Percentiles rank a stretch among this genome's conserved stretches.
These are phyloP conservation scores for Picochlorum sp. DNA, from an alignment of 139 green algal genomes.

Conservation along the genomic window DNA sequence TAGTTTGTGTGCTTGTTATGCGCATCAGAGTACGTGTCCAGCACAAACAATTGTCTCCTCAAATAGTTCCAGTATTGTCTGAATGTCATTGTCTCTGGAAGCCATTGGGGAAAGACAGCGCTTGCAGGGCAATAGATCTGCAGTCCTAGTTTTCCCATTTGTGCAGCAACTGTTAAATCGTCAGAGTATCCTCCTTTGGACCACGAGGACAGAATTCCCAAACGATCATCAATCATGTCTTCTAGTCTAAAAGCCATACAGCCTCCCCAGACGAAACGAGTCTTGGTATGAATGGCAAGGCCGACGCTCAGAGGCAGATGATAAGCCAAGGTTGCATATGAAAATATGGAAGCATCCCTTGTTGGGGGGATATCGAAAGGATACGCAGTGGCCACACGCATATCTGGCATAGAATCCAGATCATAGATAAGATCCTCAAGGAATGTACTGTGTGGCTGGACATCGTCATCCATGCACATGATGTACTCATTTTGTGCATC, in stretches of 20 bases:
- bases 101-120: conserved; percentile 72
- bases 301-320: conserved; percentile 75
- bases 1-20: conserved; percentile 58
- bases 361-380: conserved; percentile 71
- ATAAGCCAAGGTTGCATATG: conserved; percentile 54
- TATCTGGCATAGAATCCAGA: conserved; percentile 44
- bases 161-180: conserved; percentile 74
- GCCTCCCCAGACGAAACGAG: conserved; percentile 79
- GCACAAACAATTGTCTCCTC: conserved; percentile 79
- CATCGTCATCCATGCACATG: conserved; percentile 88
- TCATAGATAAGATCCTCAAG: conserved; percentile 49
- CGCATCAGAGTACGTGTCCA: conserved; percentile 73
- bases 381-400: conserved; percentile 78
- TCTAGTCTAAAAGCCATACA: conserved; percentile 74
- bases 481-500: conserved; percentile 41
- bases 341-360: conserved; percentile 28
- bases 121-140: conserved; percentile 51
- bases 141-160: conserved; percentile 42
- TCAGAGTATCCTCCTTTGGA: conserved; percentile 77
- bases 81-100: not conserved
- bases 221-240: conserved; percentile 25
- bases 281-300: conserved; percentile 45
- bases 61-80: conserved; percentile 86
- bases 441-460: conserved; percentile 59
- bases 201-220: conserved; percentile 59